Base-by-base conservation (phyloP, 495 filamentous ascomycete genomes). In the Articulospora tetracladia region DNA sequence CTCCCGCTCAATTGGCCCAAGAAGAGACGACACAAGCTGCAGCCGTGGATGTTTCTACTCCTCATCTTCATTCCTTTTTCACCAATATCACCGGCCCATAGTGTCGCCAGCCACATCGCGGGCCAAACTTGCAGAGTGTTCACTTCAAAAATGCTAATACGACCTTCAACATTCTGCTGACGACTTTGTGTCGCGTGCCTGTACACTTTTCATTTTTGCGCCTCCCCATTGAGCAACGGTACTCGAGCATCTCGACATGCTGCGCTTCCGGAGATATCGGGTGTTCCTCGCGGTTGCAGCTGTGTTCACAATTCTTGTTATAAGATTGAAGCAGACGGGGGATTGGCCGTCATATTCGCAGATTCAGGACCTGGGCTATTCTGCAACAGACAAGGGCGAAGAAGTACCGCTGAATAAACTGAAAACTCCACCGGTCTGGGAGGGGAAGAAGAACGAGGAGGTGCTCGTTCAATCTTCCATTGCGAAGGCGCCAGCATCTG, bases 241-340 rank as follows among this genome's bases (percentile, higher is more conserved):
- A 7, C 28, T 23, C 24, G 22, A 60, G 26, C 17, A 23, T 34
- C 19, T 60, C 59, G 30, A 52, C 19, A 93, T 94, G 91, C 75
- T 90, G 58, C 87, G 90, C 39, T 72, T 89, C 63, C 86, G 91
- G 53, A 81, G 90, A 73, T 93, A 91, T 67, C 86, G 91, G 55
- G 77, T 87, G 50, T 87, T 90, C 61, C 68, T 92, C 50, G 73
- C 89, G 64, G 87, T 90, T 68, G 85, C 90, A 49, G 79, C 84
- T 53, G 70, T 90, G 50, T 72, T 86, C 52, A 72, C 87, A 27
- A 72, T 92, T 46, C 73, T 85, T 17, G 71, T 93, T 22, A 81
- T 90, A 64, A 83, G 90, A 68, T 86, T 90, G 25, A 58, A 36
- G 15, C 58, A 30, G 50, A 65, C 46, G 66, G 59, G 55, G 44